Evolutionary conservation across 139 green algal genomes (phyloP), one percentile per base, ranked within the genome.

Genomic region (Edaphochlamys debaryana): DNA sequence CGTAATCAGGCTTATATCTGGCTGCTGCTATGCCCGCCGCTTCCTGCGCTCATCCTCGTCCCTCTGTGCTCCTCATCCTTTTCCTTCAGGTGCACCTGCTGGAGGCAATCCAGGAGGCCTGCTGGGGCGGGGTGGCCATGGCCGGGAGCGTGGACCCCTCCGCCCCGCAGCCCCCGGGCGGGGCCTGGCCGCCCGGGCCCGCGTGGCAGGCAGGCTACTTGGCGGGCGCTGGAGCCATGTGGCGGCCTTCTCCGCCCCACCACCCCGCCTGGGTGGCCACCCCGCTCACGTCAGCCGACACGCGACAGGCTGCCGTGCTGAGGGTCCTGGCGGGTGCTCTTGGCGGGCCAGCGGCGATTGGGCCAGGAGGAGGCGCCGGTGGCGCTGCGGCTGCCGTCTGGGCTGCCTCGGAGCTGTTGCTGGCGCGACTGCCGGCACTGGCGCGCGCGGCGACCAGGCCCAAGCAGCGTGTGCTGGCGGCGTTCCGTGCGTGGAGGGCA

Each of bases 61-160:
- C n/a, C n/a, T n/a, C n/a, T n/a, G n/a, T n/a, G n/a, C n/a, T n/a
- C n/a, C n/a, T n/a, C n/a, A n/a, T n/a, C n/a, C n/a, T n/a, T n/a
- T n/a, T n/a, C n/a, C n/a, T 30, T 69, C 75, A 63, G 40, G 40
- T 60, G 22, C 62, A 63, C 27, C 41, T 81, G 38, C 75, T 81
- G n/a, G 41, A 60, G 7, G 75, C 38, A 30, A 62, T 81, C 40
- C 40, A 29, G 13, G 73, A 25, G 1, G 73, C 54, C 11, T 37
- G 30, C 69, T 74, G 67, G 67, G 67, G 40, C 63, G 63, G 4
- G 15, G 36, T 29, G 29, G 4, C 36, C 29, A 27, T 30, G 25
- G 27, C n/a, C n/a, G n/a, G n/a, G n/a, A n/a, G 38, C 32, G 4
- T 48, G 13, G 6, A 34, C 66, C 38, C 13, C 66, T 50, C 4